Conservation (phyloP, 176 grass and related monocot species). For the Melocanna baccifera region DNA sequence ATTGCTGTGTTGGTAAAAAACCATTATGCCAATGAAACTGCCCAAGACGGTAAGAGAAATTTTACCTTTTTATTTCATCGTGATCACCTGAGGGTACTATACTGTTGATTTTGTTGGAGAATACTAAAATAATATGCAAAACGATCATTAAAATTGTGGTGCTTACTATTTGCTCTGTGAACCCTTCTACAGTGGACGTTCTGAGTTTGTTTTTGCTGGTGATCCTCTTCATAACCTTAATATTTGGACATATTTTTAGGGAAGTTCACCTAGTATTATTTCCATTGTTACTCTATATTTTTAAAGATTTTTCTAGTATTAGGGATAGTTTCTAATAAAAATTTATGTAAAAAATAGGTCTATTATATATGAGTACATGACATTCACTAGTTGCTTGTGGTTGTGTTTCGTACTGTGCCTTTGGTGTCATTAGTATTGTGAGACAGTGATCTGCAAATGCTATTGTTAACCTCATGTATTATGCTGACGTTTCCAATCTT, state of each 20-base stretch:
- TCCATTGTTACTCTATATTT: not conserved
- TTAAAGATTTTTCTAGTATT: not conserved
- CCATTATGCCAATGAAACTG: slow-evolving; percentile 69
- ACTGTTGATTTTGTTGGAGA: slow-evolving; percentile 16
- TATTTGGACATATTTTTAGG: not conserved
- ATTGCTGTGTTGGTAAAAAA: slow-evolving; percentile 63
- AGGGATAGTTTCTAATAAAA: not conserved
- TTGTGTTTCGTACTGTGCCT: not conserved
- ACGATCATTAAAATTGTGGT: not conserved
- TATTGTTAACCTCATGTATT: not conserved
- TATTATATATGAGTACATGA: not conserved
- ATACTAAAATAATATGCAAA: not conserved
- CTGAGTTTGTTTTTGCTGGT: not conserved
- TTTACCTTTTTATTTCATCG: not conserved
- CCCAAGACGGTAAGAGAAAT: slow-evolving; percentile 60
- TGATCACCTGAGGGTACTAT: not conserved
- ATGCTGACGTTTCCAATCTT: not conserved
- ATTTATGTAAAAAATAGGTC: not conserved
- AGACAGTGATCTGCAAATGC: not conserved
- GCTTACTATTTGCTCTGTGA: not conserved
- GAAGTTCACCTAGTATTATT: not conserved
- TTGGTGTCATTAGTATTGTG: not conserved
- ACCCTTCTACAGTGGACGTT: not conserved
- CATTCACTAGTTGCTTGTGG: not conserved
- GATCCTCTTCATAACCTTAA: not conserved